Evolutionary conservation across 2,329 filamentous ascomycete genomes (phyloP).

Genomic region (Eutypa lata): DNA sequence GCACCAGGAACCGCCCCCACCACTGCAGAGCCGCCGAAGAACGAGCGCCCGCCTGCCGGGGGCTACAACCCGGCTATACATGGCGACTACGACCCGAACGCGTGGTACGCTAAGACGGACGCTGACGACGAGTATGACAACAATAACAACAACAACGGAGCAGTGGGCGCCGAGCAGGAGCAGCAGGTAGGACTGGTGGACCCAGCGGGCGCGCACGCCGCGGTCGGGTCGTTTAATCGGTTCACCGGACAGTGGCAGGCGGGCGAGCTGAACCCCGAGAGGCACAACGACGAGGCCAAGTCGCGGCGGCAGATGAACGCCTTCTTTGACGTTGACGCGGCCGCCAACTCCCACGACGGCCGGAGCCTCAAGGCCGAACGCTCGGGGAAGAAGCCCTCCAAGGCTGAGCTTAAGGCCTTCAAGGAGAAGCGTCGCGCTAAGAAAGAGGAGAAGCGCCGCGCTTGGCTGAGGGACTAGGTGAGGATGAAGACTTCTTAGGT

Average conservation of each 20-base stretch:
- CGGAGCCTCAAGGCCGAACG: constrained; percentile 89
- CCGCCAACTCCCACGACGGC: constrained; percentile 86
- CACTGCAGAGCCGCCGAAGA: constrained; percentile 26
- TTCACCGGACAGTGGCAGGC: constrained; percentile 84
- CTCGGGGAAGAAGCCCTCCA: constrained; percentile 76
- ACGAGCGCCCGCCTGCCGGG: constrained; percentile 48
- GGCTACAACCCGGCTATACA: constrained; percentile 97
- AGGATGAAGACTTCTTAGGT: background rate
- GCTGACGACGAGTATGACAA: constrained; percentile 22
- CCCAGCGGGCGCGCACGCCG: constrained; percentile 53
- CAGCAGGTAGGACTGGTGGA: constrained; percentile 16
- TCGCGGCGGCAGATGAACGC: constrained; percentile 84
- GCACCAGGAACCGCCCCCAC: constrained; percentile 19
- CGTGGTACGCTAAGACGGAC: constrained; percentile 77
- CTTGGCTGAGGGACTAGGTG: constrained; percentile 82
- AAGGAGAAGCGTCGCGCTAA: constrained; percentile 84
- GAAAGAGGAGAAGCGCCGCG: constrained; percentile 92
- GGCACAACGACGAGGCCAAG: constrained; percentile 85
- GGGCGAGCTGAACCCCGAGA: constrained; percentile 64
- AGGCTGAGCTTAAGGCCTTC: constrained; percentile 84
- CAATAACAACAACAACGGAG: too few species aligned
- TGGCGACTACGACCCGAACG: constrained; percentile 91
- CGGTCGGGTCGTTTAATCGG: constrained; percentile 80
- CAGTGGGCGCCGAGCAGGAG: constrained; percentile 28
- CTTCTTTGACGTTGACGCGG: constrained; percentile 93